Conservation (phyloP, 768 basidiomycete genomes). For the Myochromella boudieri region DNA sequence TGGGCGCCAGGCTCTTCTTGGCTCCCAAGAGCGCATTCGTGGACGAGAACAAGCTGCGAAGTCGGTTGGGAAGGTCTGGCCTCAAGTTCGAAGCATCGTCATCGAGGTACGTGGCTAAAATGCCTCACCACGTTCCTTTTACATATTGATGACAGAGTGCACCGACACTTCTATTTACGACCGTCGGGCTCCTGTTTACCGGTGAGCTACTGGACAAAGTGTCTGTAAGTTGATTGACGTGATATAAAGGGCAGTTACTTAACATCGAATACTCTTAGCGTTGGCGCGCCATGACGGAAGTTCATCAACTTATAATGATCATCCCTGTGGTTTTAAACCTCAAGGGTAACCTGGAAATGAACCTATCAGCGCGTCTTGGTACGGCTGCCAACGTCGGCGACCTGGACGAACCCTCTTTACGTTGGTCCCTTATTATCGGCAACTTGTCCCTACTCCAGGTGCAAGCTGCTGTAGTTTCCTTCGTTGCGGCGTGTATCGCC, state of each 20-base stretch:
- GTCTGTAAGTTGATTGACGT: conserved; percentile 52
- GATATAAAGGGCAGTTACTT: not conserved
- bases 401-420: conserved; percentile 67
- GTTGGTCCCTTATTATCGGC: conserved; percentile 70
- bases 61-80: conserved; percentile 38
- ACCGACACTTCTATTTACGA: conserved; percentile 83
- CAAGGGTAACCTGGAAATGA: conserved; percentile 99
- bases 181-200: conserved; percentile 83
- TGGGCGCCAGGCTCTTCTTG: conserved; percentile 46
- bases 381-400: conserved; percentile 94
- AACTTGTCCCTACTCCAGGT: conserved; percentile 89
- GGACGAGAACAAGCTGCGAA: conserved; percentile 22
- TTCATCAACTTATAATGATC: conserved; percentile 96
- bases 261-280: conserved; percentile 40
- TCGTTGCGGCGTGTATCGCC: conserved; percentile 77
- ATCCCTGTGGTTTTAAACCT: conserved; percentile 93
- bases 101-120: conserved; percentile 55
- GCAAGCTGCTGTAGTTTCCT: conserved; percentile 88
- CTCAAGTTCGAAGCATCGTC: conserved; percentile 60
- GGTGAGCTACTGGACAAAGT: conserved; percentile 88
- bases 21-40: conserved; percentile 26
- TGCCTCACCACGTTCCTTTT: not conserved
- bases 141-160: conserved; percentile 56
- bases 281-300: conserved; percentile 86
- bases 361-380: conserved; percentile 91